A percentile compares a stretch with the other conserved stretches of the same genome.
Conservation (phyloP, 108 stramenopile genomes). For the Heterococcus sp. region DNA sequence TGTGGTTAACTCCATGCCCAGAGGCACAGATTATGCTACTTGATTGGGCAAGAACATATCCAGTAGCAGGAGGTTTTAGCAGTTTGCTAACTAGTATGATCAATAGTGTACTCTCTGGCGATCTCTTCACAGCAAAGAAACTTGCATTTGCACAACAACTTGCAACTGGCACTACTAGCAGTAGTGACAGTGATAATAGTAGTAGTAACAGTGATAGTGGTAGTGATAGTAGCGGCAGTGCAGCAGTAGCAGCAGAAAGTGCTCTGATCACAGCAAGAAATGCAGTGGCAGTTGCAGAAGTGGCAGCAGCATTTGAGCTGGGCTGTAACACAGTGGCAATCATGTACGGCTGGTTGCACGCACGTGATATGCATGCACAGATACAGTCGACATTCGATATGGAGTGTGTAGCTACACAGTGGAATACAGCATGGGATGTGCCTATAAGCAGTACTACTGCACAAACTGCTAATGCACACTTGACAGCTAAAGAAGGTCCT, state of each 20-base stretch:
- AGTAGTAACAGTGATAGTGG: neutral
- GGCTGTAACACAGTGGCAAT: no score
- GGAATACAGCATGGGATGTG: neutral
- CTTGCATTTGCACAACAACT: conserved; percentile 36
- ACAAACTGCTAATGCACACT: no score
- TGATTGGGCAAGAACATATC: conserved; percentile 34
- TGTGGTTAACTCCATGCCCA: conserved; percentile 40
- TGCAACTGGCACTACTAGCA: neutral
- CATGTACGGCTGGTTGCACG: conserved; percentile 27
- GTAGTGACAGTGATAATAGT: neutral
- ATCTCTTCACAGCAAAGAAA: conserved; percentile 26
- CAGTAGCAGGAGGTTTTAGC: conserved; percentile 20
- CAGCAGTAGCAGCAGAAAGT: no score
- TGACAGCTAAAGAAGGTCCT: no score
- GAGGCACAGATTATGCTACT: conserved; percentile 41
- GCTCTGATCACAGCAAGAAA: conserved; percentile 28
- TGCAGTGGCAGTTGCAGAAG: conserved; percentile 4
- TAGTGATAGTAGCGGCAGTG: neutral
- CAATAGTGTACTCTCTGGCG: conserved; percentile 19
- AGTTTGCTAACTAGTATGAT: neutral
- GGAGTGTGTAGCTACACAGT: neutral
- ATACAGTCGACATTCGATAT: neutral
- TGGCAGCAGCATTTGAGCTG: conserved; percentile 4
- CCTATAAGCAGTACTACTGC: neutral
- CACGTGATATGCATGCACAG: conserved; percentile 5